Conservation (phyloP, 192 early-diverging fungal genomes). For the Podila verticillata region DNA sequence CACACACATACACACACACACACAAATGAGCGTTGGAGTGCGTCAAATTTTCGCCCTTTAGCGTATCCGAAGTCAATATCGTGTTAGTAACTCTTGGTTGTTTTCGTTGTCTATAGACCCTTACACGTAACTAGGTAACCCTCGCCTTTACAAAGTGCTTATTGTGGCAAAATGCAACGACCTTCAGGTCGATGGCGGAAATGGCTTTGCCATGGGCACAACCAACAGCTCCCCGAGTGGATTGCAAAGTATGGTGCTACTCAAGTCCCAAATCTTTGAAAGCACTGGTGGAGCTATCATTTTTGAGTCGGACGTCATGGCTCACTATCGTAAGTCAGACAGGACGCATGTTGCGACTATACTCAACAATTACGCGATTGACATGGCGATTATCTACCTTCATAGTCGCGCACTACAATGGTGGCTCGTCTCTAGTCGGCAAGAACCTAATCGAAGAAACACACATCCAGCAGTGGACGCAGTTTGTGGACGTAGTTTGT, state of each 20-base stretch:
- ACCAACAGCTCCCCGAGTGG: slow-evolving; percentile 84
- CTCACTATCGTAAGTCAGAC: slow-evolving; percentile 76
- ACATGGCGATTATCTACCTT: too few species aligned
- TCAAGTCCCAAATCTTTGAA: slow-evolving; percentile 88
- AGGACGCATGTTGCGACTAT: too few species aligned
- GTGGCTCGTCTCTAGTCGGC: slow-evolving; percentile 64
- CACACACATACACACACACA: too few species aligned
- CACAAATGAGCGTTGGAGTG: too few species aligned
- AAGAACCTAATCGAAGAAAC: slow-evolving; percentile 65
- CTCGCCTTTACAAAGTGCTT: slow-evolving; percentile 64
- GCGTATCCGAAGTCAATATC: too few species aligned
- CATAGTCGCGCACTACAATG: slow-evolving; percentile 58
- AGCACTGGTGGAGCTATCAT: slow-evolving; percentile 75
- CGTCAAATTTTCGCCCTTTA: too few species aligned
- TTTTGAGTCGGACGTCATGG: slow-evolving; percentile 88
- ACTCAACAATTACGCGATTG: too few species aligned
- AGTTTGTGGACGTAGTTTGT: slow-evolving; percentile 72
- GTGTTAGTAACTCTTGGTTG: too few species aligned
- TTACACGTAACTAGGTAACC: slow-evolving; percentile 70
- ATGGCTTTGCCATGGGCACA: slow-evolving; percentile 67
- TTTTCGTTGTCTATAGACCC: slow-evolving; percentile 42
- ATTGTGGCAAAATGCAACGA: slow-evolving; percentile 78
- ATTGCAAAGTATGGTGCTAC: slow-evolving; percentile 89
- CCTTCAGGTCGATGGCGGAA: slow-evolving; percentile 70
- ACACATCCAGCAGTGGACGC: slow-evolving; percentile 71